Conservation (phyloP, 805 yeast species). For the Yarrowia sp. region DNA sequence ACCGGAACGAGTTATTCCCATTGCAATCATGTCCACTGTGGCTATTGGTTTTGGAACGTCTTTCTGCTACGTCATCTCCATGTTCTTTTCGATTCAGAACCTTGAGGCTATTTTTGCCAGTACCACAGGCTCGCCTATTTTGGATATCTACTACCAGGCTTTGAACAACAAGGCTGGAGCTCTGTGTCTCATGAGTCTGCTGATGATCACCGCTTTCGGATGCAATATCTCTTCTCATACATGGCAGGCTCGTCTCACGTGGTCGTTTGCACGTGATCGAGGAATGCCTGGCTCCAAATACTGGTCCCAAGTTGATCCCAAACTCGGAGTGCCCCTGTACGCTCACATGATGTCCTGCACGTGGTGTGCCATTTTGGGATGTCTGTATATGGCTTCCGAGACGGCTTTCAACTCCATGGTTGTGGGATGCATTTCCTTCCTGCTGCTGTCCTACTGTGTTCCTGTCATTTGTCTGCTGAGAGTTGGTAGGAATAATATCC, state of each 20-base stretch:
- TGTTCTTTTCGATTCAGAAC: conserved; percentile 63
- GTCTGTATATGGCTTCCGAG: conserved; percentile 68
- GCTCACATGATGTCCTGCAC: conserved; percentile 64
- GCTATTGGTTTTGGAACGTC: conserved; percentile 69
- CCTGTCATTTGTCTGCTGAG: conserved; percentile 59
- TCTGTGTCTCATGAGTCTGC: conserved; percentile 54
- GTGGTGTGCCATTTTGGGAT: conserved; percentile 62
- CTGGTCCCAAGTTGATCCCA: conserved; percentile 58
- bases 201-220: conserved; percentile 62
- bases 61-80: conserved; percentile 47
- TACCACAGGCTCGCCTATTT: conserved; percentile 63
- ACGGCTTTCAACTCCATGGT: conserved; percentile 73
- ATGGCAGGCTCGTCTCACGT: conserved; percentile 71
- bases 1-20: conserved; percentile 67
- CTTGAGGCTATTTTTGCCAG: conserved; percentile 58
- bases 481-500: conserved; percentile 59
- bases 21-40: conserved; percentile 67
- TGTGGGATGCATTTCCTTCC: conserved; percentile 65
- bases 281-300: conserved; percentile 64
- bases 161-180: conserved; percentile 62
- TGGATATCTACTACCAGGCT: conserved; percentile 69
- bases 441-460: conserved; percentile 63
- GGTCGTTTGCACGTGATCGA: conserved; percentile 73
- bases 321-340: conserved; percentile 62
- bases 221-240: conserved; percentile 68